Base-by-base conservation (phyloP, 73 alveolate species). In the Paramecium octaurelia region DNA sequence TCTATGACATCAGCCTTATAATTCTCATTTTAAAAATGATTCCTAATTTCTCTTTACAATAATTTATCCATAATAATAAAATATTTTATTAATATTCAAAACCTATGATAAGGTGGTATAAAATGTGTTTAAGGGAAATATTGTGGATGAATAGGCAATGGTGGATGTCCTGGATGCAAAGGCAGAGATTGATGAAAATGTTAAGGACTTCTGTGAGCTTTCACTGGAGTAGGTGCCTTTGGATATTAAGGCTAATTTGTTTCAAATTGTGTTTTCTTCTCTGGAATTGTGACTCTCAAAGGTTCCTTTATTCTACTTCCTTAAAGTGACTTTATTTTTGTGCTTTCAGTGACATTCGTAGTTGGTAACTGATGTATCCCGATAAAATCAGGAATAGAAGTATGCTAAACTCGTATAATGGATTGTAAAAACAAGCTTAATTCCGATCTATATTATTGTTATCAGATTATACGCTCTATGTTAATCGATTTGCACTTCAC, bases 331-430 rank as follows among this genome's bases (percentile, higher is more conserved):
- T 21, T 24, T 2, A 59, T 59, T 71, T 71, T 75, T 3, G 21
- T 75, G 60, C 76, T 80, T 24, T 80, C 75, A 1, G 43, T 43
- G 0, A 80, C 46, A 42, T 80, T 80, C 10, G 76, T 80, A 12
- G 91, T 43, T 23, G 76, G 91, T 46, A 80, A 46, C 23, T 80
- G 29, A 80, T 80, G 91, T 23, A 80, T 35, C 1, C 91, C 91
- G 4, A 80, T n/a, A n/a, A 42, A 80, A 43, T 80, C 91, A 44
- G 70, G 70, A 38, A 80, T 80, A 4, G 40, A 42, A 9, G 76
- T 80, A 24, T 80, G 91, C 8, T 80, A 46, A 3, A 80, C 91
- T 80, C 29, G 14, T 2, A 80, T 80, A 3, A 80, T 43, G 4
- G 91, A 80, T 43, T 46, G 24, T 10, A 80, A 27, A 80, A 31